Percentiles rank a stretch among this genome's conserved stretches.
These are phyloP conservation scores for Xylaria sp. DNA, from an alignment of 2,329 filamentous ascomycete genomes.

Conservation along the genomic window DNA sequence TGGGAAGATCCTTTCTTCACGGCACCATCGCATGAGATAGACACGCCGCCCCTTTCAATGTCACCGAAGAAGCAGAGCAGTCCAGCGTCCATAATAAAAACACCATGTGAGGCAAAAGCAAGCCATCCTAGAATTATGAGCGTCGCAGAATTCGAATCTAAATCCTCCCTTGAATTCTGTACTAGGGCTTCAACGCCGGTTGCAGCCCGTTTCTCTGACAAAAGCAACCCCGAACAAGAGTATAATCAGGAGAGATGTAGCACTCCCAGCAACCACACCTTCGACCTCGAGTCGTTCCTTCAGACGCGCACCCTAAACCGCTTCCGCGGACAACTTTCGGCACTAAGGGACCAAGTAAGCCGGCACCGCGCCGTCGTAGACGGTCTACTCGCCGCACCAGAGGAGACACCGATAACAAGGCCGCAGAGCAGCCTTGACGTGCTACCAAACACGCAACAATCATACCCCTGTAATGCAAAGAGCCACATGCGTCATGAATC, in stretches of 20 bases:
- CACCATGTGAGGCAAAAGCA: slow-evolving; percentile 5
- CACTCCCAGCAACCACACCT: slow-evolving; percentile 39
- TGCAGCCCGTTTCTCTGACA: neutral
- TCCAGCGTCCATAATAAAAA: slow-evolving; percentile 26
- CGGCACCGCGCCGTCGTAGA: slow-evolving; percentile 62
- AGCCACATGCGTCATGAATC: slow-evolving; percentile 1
- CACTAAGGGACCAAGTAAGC: slow-evolving; percentile 61
- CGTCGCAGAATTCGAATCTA: neutral
- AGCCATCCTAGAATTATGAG: neutral
- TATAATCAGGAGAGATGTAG: slow-evolving; percentile 35
- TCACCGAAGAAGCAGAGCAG: slow-evolving; percentile 20
- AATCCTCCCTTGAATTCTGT: neutral
- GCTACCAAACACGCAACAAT: neutral
- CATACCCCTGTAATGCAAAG: neutral
- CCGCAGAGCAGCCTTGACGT: neutral
- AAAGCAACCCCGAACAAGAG: slow-evolving; percentile 29
- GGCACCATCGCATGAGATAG: slow-evolving; percentile 17
- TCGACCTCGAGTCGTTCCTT: slow-evolving; percentile 53
- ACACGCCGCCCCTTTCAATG: slow-evolving; percentile 8
- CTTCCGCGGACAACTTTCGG: slow-evolving; percentile 60
- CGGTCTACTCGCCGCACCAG: slow-evolving; percentile 44
- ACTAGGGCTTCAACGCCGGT: neutral
- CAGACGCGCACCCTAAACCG: slow-evolving; percentile 60
- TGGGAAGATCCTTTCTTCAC: slow-evolving; percentile 55
- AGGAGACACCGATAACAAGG: slow-evolving; percentile 35